Evolutionary conservation across 108 stramenopile species (phyloP), one percentile per base, ranked within the genome.

Genomic region (Discostella stelligeroides): DNA sequence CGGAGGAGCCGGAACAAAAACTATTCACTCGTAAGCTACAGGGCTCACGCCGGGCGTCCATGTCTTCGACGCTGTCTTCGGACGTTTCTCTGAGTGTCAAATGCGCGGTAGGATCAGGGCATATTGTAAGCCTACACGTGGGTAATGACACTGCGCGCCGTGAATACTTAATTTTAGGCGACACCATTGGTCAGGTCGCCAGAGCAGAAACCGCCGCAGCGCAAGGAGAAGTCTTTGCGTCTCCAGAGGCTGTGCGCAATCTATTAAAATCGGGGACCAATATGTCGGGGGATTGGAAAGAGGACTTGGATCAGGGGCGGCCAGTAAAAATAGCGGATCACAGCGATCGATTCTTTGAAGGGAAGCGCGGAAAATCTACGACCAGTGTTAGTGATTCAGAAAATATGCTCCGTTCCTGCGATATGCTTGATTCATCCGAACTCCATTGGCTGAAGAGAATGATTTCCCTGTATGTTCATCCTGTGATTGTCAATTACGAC

Each of bases 401-500:
- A 1, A 66, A 56, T 23, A 39, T 76, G 1, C 21, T 73, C 20
- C 2, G 25, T 46, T 57, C 59, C 14, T 81, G 64, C 25, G 80
- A 85, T 9, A 69, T 63, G 29, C 53, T 87, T 24, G 74, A 85
- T 45, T 34, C 13, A n/a, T 48, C 63, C 2, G 83, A 68, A 45
- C 70, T 89, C 29, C 54, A 45, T 24, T 64, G 59, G 46, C 70
- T 84, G 23, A 85, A 80, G 29, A 60, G 53, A 53, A 70, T 71
- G 65, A 79, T 92, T 76, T 83, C 91, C 9, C 79, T 86, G 0
- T 92, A 89, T 60, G 88, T 88, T 13, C 91, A 92, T 69, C 87
- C 87, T 1, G 91, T 89, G 15, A 82, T 92, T 53, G 74, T 84
- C 8, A 83, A 76, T 43, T 82, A 87, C 63, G 87, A 92, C 28